Evolutionary conservation across 805 yeast species (phyloP).

Genomic region (Barnettozyma vustinii): DNA sequence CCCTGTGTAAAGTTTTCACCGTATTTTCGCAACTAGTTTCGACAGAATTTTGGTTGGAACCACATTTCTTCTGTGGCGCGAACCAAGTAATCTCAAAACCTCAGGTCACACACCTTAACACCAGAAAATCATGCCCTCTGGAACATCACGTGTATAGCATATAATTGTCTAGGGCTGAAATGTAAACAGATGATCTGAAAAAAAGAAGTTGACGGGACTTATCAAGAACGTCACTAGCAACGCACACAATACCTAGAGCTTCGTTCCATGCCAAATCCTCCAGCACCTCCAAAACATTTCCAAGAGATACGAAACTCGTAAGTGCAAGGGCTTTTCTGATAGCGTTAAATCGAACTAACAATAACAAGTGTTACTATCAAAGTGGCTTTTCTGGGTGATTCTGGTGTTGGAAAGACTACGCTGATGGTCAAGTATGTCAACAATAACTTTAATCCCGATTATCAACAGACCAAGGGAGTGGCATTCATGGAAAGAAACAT

Average conservation of each 20-base stretch:
- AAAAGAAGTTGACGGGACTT: background rate
- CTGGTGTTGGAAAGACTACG: constrained; percentile 93
- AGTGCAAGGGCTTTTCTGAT: constrained; percentile 2
- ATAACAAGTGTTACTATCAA: constrained; percentile 53
- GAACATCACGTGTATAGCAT: background rate
- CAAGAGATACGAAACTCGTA: constrained; percentile 19
- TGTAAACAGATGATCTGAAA: constrained; percentile 1
- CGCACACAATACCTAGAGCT: background rate
- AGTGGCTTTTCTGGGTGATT: constrained; percentile 92
- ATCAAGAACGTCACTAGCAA: background rate
- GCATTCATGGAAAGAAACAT: constrained; percentile 91
- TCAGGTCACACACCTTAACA: background rate
- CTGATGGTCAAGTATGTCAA: constrained; percentile 97
- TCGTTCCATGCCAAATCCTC: constrained; percentile 11
- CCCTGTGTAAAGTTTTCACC: constrained; percentile 1
- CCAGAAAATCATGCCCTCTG: background rate
- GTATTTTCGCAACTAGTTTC: background rate
- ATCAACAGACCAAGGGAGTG: constrained; percentile 92
- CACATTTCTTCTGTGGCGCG: background rate
- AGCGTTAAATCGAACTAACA: constrained; percentile 2
- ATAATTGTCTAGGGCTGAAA: background rate
- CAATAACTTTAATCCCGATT: constrained; percentile 84
- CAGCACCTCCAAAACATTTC: constrained; percentile 19
- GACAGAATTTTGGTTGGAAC: background rate
- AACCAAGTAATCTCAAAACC: background rate